Evolutionary conservation across 164 flowering plant species (phyloP), one percentile per base, ranked within the genome.

Genomic region (Taxillus chinensis): DNA sequence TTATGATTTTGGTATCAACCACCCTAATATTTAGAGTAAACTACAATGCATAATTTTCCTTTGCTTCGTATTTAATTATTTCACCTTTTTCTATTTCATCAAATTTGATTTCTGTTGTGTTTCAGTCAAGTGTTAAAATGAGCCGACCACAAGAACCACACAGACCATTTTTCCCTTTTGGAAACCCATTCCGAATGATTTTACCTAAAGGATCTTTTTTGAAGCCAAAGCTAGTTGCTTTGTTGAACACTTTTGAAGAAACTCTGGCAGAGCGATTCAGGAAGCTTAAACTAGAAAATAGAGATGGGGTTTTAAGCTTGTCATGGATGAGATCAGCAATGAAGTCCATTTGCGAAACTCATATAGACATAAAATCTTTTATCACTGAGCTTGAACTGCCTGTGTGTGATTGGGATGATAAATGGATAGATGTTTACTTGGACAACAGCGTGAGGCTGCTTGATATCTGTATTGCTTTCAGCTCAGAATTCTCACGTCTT

Each of bases 271-370:
- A 68, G 48, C 81, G 89, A 72, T 43, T 93, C 40, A 76, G 57
- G 41, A 80, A 72, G 60, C 86, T 93, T 53, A 76, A 63, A 69
- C 82, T 84, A 46, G 75, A 63, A 45, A 72, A 71, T 62, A 78
- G 66, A 57, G 74, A 74, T 42, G 89, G 80, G 41, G 64, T 82
- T 45, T 79, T 84, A 41, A 78, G 80, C 77, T 75, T 86, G 17
- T 74, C 95, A 39, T 93, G 97, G 97, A 93, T 93, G 95, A 78
- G 57, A 60, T 60, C 62, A n/a, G 96, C 96, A 11, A 81, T 87
- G 78, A 79, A 80, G 54, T 73, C 75, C 2, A 83, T 90, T 6
- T 83, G 80, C 64, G 90, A 77, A 67, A 86, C 81, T 15, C 95
- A 89, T 69, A 79, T 60, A 39, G 93, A 82, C 70, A 73, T 95